Evolutionary conservation across 176 grass and related monocot genomes (phyloP), one percentile per base, ranked within the genome.

Genomic region (Phoenix dactylifera): DNA sequence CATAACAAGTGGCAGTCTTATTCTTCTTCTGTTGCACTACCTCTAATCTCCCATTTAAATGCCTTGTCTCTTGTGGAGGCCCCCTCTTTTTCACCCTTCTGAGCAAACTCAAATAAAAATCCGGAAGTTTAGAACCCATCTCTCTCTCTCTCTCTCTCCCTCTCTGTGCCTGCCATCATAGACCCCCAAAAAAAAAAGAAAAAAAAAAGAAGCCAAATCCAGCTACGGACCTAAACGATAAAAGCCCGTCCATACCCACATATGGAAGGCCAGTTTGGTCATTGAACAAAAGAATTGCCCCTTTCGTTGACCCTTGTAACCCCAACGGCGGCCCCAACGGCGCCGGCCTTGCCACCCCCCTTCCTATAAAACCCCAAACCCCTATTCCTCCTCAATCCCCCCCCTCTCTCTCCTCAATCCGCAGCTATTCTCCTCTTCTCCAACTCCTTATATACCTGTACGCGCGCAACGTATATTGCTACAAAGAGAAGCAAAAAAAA

Each of bases 321-420:
- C 57, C 70, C 73, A 77, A 96, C 83, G 83, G 68, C 85, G 85
- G 85, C 52, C 74, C 89, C 82, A 83, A 72, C 82, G 76, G 77
- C 86, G 86, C 82, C 80, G 76, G 77, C 69, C 48, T 62, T 72
- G 77, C 67, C 32, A 52, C 19, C 12, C 26, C 18, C 26, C 49
- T 6, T 44, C 24, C 65, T 68, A 68, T 68, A 57, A 55, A 68
- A 39, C 51, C 28, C 65, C 65, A 44, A 18, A 50, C 18, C 18
- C 60, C 60, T 49, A 49, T 63, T 10, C 4, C 25, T 59, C 57
- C 24, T 28, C 26, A 59, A 22, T 0, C 23, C 57, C 6, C 57
- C 51, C 56, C 25, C 73, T 66, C 74, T 69, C 59, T 26, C 22
- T 15, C 7, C 30, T 30, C 51, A 19, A 28, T 22, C 52, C 26